Base-by-base conservation (phyloP, 257 asterid genomes). In the Linaria vulgaris region DNA sequence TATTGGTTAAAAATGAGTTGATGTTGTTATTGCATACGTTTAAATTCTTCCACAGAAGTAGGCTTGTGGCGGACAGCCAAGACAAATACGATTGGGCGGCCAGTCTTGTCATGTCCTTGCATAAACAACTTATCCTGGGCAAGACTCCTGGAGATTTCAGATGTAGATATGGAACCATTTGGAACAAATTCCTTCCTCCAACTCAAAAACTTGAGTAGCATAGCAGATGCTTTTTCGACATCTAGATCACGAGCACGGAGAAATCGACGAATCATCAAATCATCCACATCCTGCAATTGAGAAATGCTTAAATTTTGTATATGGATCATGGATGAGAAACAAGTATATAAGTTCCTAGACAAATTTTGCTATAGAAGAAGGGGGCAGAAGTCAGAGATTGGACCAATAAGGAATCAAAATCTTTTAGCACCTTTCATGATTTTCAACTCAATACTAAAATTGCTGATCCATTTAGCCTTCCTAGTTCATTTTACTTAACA, bases 191-290 rank as follows among this genome's bases (percentile, higher is more conserved):
- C 95, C 71, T 69, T 84, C 79, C 95, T 84, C 98, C 98, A 91
- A 38, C 73, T 88, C 56, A 85, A 74, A 75, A 78, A 88, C 78
- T 88, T 91, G 56, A 88, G 65, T 17, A 86, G 72, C 82, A 91
- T 78, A 30, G 80, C 67, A 6, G 87, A 78, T 54, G 96, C 96
- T 82, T 91, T 86, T 31, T 91, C 98, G 23, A 88, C 79, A 71
- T 91, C 95, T 0, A 84, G 85, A 83, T 91, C 96, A 46, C 98
- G 91, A 56, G 98, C 96, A 46, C 98, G 74, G 23, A 91, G 84
- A 67, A 91, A 91, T 69, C 96, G 86, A 9, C 95, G 80, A 64
- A 91, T 64, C 96, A 79, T 86, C 51, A 76, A 66, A 59, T 91
- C 96, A 72, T 91, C 95, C 56, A 71, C 70, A 54, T 82, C 95